Conservation (phyloP, 2,329 filamentous ascomycete genomes). For the Drechslerella dactyloides region DNA sequence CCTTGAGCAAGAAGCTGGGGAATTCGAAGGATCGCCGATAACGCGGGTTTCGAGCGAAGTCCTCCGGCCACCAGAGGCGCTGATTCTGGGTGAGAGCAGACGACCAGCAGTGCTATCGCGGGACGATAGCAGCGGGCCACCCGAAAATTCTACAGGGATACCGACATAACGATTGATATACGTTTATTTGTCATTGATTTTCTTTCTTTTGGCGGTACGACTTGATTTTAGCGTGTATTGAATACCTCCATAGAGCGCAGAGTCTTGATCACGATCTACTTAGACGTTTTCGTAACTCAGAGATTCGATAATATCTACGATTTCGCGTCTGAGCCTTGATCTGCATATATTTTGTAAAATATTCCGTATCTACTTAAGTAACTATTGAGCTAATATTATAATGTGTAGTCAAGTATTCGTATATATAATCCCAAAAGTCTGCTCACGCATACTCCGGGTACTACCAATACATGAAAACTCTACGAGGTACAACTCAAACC, state of each 20-base stretch:
- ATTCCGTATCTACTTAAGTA: too few relatives aligned
- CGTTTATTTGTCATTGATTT: not conserved
- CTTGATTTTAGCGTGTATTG: not conserved
- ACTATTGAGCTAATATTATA: too few relatives aligned
- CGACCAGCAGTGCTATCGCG: constrained; percentile 18
- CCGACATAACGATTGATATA: not conserved
- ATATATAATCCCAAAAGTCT: too few relatives aligned
- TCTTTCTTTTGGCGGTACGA: not conserved
- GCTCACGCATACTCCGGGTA: too few relatives aligned
- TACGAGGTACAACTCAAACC: too few relatives aligned
- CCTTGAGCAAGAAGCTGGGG: constrained; percentile 15
- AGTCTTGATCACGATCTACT: too few relatives aligned
- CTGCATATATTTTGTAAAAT: too few relatives aligned
- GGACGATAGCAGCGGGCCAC: constrained; percentile 10
- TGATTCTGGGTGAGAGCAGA: constrained; percentile 14
- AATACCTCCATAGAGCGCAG: not conserved
- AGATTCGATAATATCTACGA: too few relatives aligned
- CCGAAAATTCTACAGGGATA: not conserved
- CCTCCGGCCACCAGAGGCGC: constrained; percentile 19
- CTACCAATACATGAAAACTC: too few relatives aligned
- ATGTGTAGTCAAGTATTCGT: too few relatives aligned
- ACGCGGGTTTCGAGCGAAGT: constrained; percentile 12
- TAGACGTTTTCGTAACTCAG: too few relatives aligned
- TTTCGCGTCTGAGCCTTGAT: too few relatives aligned
- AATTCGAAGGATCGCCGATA: not conserved